Evolutionary conservation across 805 yeast species (phyloP).

Genomic region (Candida maltosa): DNA sequence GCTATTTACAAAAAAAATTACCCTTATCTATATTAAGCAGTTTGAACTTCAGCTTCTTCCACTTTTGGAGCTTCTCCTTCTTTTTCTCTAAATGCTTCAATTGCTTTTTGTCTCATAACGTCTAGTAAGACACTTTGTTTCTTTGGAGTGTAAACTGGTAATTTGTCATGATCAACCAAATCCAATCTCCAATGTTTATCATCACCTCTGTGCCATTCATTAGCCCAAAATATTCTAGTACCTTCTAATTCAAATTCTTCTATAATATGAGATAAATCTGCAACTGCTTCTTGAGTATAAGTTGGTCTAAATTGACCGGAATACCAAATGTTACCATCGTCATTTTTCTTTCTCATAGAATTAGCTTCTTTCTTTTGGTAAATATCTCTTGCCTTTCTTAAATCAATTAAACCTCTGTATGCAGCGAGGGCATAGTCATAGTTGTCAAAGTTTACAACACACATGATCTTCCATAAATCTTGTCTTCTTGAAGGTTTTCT

Average conservation of each 20-base stretch:
- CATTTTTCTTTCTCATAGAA: slow-evolving; percentile 65
- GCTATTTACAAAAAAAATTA: too few species aligned
- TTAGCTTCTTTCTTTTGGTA: slow-evolving; percentile 58
- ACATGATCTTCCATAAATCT: slow-evolving; percentile 89
- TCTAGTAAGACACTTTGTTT: slow-evolving; percentile 67
- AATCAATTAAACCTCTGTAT: slow-evolving; percentile 68
- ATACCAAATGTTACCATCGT: slow-evolving; percentile 80
- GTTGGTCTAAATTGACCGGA: slow-evolving; percentile 88
- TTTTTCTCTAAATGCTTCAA: slow-evolving; percentile 28
- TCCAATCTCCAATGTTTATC: slow-evolving; percentile 64
- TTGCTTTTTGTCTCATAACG: slow-evolving; percentile 46
- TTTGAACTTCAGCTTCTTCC: too few species aligned
- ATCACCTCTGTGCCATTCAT: slow-evolving; percentile 83
- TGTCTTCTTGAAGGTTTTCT: slow-evolving; percentile 73
- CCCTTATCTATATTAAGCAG: too few species aligned
- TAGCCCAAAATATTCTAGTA: slow-evolving; percentile 75
- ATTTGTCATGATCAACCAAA: slow-evolving; percentile 56
- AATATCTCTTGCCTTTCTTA: slow-evolving; percentile 71
- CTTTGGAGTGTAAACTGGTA: slow-evolving; percentile 59
- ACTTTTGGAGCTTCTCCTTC: too few species aligned
- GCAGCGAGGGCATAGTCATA: slow-evolving; percentile 69
- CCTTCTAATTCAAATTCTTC: slow-evolving; percentile 53
- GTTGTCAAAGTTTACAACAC: slow-evolving; percentile 65
- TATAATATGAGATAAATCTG: slow-evolving; percentile 71
- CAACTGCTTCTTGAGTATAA: slow-evolving; percentile 85